These are phyloP conservation scores for Saccharomycopsis microspora DNA, from an alignment of 805 yeast species.

Conservation along the genomic window DNA sequence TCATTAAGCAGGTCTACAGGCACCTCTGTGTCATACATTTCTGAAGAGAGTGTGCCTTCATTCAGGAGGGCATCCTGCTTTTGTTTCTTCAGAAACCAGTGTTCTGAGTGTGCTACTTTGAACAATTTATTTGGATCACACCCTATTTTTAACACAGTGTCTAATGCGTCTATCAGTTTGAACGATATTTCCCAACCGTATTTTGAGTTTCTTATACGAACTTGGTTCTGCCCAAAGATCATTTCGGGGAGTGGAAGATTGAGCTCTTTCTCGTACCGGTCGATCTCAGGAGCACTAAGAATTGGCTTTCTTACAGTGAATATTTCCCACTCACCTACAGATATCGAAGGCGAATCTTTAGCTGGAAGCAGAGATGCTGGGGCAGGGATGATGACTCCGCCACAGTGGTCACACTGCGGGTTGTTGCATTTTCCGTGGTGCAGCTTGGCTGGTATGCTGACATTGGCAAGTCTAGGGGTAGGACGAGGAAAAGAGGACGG, in stretches of 20 bases:
- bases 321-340: conserved; percentile 66
- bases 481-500: background rate
- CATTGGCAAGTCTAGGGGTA: conserved; percentile 1
- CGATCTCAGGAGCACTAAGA: conserved; percentile 62
- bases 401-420: conserved; percentile 52
- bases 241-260: conserved; percentile 90
- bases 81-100: conserved; percentile 50
- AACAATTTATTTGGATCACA: conserved; percentile 34
- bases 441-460: conserved; percentile 29
- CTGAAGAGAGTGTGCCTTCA: conserved; percentile 15
- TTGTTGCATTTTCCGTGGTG: conserved; percentile 26
- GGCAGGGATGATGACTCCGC: conserved; percentile 65
- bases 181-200: conserved; percentile 44
- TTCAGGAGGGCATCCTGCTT: conserved; percentile 20
- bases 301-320: conserved; percentile 69
- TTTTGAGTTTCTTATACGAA: conserved; percentile 35
- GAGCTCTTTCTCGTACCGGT: conserved; percentile 47
- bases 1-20: conserved; percentile 24
- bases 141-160: conserved; percentile 32
- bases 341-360: conserved; percentile 56
- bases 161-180: conserved; percentile 69
- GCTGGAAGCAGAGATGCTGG: conserved; percentile 58
- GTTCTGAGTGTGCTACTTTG: conserved; percentile 77
- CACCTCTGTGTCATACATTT: conserved; percentile 20
- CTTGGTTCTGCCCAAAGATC: conserved; percentile 83